These are phyloP conservation scores for Trichodelitschia bisporula DNA, from an alignment of 495 filamentous ascomycete species.

Conservation along the genomic window DNA sequence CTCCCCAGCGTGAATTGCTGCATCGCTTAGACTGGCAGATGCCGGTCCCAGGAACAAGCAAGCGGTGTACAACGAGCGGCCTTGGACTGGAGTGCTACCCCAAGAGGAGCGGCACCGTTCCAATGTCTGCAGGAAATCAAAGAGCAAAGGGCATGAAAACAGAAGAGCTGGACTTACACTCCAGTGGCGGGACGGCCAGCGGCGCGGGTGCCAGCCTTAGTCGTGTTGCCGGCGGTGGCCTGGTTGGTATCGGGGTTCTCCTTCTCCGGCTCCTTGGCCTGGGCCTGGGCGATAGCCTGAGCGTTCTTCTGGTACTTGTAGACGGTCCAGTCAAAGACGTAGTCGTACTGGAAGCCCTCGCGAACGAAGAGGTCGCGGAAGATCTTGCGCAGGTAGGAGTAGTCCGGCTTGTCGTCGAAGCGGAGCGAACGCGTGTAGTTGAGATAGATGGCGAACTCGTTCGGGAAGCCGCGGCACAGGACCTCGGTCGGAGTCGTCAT, in stretches of 20 bases:
- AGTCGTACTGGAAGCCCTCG: constrained; percentile 99
- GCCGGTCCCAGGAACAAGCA: too few relatives aligned
- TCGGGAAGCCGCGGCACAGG: constrained; percentile 96
- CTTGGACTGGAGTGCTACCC: too few relatives aligned
- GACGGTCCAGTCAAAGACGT: constrained; percentile 99
- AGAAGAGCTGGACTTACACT: too few relatives aligned
- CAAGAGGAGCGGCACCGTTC: too few relatives aligned
- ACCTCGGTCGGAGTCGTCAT: constrained; percentile 99
- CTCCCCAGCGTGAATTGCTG: too few relatives aligned
- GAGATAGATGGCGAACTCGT: constrained; percentile 98
- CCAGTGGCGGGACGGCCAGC: too few relatives aligned
- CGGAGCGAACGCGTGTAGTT: constrained; percentile 98
- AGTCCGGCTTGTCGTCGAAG: constrained; percentile 99
- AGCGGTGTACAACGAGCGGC: too few relatives aligned
- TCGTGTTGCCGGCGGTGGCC: constrained; percentile 32
- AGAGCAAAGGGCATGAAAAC: too few relatives aligned
- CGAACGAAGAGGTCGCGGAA: constrained; percentile 99
- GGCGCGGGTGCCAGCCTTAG: constrained; percentile 40
- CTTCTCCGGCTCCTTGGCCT: constrained; percentile 34
- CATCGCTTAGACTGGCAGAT: too few relatives aligned
- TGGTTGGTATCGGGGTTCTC: constrained; percentile 47
- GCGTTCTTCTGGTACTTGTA: constrained; percentile 99
- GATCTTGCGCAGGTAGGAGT: constrained; percentile 99
- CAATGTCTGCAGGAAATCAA: too few relatives aligned
- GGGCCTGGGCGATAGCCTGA: constrained; percentile 61